Evolutionary conservation across 805 yeast genomes (phyloP), one percentile per base, ranked within the genome.

Genomic region (Candida tallmaniae): DNA sequence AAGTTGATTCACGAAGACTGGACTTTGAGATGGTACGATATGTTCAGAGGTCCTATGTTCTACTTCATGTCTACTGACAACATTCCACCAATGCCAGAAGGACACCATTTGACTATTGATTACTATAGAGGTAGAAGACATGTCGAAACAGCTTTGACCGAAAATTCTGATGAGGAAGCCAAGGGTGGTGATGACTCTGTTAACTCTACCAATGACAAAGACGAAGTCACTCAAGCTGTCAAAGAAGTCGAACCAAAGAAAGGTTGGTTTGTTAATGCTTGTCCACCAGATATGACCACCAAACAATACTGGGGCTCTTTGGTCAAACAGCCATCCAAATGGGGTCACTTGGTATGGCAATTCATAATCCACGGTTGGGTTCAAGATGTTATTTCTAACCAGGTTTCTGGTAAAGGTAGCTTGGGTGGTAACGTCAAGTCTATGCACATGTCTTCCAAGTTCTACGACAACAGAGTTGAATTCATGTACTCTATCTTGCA

Each of bases 401-500:
- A 78, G 54, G 59, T 68, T 31, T 41, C 45, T 32, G 40, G 42
- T n/a, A 43, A 47, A 22, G 70, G 67, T 39, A 43, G 52, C 25
- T 58, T 78, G 37, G 54, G 75, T 20, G 72, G 70, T 38, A 66
- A 68, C 42, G 58, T 80, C 31, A 56, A 60, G 31, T 56, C 48
- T 17, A 65, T 80, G 70, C 84, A 80, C 54, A 44, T 63, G 22
- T 63, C 64, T 38, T 76, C 87, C 40, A 78, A 76, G 56, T 76
- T 70, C 48, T 82, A 82, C 58, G 84, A 80, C 53, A 78, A 76
- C 71, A 77, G 78, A 56, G 63, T 78, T 38, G 90, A 82, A 60
- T 78, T 70, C 54, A 57, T 82, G 44, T 82, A 74, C 54, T 75
- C 89, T 3, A 62, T 80, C 42, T 62, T 80, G 35, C 90, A 82